Conservation (phyloP, 768 basidiomycete species). For the Rhizopogon roseolus region DNA sequence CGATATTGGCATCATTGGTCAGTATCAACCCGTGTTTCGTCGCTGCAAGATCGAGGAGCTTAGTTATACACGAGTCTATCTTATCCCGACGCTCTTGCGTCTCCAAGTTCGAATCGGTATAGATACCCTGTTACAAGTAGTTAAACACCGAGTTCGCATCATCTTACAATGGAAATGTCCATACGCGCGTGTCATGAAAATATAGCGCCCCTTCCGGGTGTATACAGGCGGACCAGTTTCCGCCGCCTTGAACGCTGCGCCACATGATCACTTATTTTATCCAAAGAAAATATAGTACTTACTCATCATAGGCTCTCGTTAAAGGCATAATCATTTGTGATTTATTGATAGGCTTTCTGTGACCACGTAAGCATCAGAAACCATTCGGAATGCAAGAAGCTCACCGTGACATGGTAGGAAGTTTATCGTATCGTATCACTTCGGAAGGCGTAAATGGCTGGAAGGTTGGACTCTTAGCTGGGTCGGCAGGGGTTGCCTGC, state of each 20-base stretch:
- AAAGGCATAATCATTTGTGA: background rate
- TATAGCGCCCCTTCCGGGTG: conserved; percentile 58
- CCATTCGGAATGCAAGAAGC: background rate
- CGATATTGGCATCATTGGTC: too few species aligned
- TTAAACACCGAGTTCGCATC: background rate
- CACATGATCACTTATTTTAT: background rate
- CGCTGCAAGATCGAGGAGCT: background rate
- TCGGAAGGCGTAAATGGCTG: background rate
- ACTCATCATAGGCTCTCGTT: background rate
- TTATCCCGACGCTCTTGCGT: too few species aligned
- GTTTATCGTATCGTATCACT: background rate
- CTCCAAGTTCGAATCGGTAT: conserved; percentile 43
- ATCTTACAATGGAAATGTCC: background rate
- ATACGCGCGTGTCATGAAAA: conserved; percentile 42
- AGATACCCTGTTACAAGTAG: conserved; percentile 29
- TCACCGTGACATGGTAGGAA: background rate
- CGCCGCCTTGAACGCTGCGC: background rate
- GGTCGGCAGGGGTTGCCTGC: background rate
- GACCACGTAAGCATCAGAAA: background rate
- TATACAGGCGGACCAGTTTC: conserved; percentile 32
- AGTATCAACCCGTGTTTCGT: background rate
- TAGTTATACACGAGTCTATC: background rate
- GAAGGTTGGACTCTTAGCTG: background rate
- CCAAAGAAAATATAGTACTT: too few species aligned
- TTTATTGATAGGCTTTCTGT: background rate